A percentile compares a stretch with the other conserved stretches of the same genome.
These are phyloP conservation scores for Solanum piurae DNA, from an alignment of 257 asterid genomes.

Conservation along the genomic window DNA sequence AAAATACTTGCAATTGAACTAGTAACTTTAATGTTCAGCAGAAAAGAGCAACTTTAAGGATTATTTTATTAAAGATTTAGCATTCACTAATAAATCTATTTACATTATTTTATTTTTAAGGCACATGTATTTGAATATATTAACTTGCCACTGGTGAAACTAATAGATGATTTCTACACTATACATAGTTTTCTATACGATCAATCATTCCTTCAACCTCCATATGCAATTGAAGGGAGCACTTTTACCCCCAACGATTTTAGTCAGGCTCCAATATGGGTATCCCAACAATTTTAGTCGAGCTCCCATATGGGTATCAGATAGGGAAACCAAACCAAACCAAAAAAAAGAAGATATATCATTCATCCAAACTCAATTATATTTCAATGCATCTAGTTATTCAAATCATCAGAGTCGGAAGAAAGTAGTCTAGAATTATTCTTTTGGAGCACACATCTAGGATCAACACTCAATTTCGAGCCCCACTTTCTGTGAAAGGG, in stretches of 20 bases:
- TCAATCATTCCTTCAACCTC: not conserved
- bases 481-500: not conserved
- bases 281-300: no score
- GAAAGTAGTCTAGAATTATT: not conserved
- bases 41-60: no score
- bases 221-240: not conserved
- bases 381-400: not conserved
- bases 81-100: not conserved
- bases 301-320: no score
- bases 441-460: not conserved
- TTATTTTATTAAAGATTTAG: not conserved
- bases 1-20: no score
- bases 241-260: no score
- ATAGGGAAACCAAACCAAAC: not conserved
- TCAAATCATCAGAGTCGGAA: not conserved
- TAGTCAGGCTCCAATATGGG: no score
- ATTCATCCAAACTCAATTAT: no score
- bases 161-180: not conserved
- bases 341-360: no score
- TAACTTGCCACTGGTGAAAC: not conserved
- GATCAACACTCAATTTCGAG: not conserved
- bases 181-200: not conserved
- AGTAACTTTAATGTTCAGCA: no score
- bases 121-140: no score
- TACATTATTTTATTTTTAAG: no score